Conservation (phyloP, 2,329 filamentous ascomycete species). For the Mollisia scopiformis region DNA sequence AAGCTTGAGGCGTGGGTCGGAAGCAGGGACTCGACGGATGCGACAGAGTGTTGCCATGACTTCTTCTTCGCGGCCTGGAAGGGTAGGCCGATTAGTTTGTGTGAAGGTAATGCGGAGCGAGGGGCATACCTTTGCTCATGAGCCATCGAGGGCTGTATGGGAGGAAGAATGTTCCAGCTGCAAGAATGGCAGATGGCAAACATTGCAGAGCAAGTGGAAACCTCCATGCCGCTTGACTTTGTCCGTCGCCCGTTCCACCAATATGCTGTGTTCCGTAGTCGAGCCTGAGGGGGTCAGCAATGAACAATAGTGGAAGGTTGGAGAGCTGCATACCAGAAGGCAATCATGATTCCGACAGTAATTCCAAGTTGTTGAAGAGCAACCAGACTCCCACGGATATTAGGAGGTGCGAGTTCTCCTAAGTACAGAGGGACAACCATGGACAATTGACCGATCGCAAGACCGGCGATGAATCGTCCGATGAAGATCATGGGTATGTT, state of each 20-base stretch:
- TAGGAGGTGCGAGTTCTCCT: constrained; percentile 50
- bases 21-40: constrained; percentile 52
- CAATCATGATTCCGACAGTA: constrained; percentile 54
- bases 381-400: constrained; percentile 65
- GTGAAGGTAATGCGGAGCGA: neutral
- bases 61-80: constrained; percentile 49
- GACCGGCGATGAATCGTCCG: constrained; percentile 56
- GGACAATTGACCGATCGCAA: constrained; percentile 46
- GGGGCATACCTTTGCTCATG: constrained; percentile 43
- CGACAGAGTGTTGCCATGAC: constrained; percentile 51
- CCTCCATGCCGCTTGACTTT: constrained; percentile 39
- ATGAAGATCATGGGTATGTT: constrained; percentile 59
- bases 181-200: constrained; percentile 53
- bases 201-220: constrained; percentile 56
- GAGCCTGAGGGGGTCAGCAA: constrained; percentile 21
- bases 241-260: constrained; percentile 34
- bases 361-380: constrained; percentile 66
- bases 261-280: constrained; percentile 50
- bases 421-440: constrained; percentile 17
- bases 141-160: constrained; percentile 61
- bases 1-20: neutral
- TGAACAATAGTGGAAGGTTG: neutral
- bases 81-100: constrained; percentile 17
- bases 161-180: constrained; percentile 60
- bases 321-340: constrained; percentile 41